Evolutionary conservation across 257 asterid genomes (phyloP).

Genomic region (Apocynum venetum): DNA sequence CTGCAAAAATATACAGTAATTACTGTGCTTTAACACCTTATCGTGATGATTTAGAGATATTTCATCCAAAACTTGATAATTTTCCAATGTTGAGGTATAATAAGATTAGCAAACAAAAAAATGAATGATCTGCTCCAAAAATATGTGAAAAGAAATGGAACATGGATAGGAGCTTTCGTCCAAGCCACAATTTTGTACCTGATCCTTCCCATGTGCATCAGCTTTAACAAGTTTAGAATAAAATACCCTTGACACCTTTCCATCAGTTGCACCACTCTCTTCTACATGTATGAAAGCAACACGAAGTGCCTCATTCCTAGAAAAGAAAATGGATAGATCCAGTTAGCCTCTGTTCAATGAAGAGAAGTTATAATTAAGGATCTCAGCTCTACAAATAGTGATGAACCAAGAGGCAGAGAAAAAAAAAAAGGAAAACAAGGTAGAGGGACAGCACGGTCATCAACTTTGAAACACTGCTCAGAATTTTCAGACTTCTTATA

Average conservation of each 20-base stretch:
- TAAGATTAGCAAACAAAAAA: not conserved
- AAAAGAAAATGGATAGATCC: constrained; percentile 3
- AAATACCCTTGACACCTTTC: constrained; percentile 55
- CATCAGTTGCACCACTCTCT: constrained; percentile 60
- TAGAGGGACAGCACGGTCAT: not conserved
- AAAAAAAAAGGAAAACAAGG: not conserved
- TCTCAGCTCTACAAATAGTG: not conserved
- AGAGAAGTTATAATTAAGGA: not conserved
- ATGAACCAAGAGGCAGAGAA: not conserved
- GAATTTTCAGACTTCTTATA: not conserved
- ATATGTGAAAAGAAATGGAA: not conserved
- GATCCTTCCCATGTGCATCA: constrained; percentile 92
- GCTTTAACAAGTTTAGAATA: constrained; percentile 96
- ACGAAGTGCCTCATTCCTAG: constrained; percentile 96
- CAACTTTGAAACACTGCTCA: too few relatives aligned
- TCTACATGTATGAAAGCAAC: constrained; percentile 95
- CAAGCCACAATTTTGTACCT: constrained; percentile 41
- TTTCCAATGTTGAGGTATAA: not conserved
- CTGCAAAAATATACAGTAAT: not conserved
- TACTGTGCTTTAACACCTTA: not conserved
- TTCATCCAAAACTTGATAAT: not conserved
- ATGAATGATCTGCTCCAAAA: not conserved
- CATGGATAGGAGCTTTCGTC: constrained; percentile 10
- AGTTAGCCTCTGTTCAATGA: not conserved
- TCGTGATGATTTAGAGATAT: not conserved